Evolutionary conservation across 495 filamentous ascomycete species (phyloP), one percentile per base, ranked within the genome.

Genomic region (Melanomma pulvis-pyrius): DNA sequence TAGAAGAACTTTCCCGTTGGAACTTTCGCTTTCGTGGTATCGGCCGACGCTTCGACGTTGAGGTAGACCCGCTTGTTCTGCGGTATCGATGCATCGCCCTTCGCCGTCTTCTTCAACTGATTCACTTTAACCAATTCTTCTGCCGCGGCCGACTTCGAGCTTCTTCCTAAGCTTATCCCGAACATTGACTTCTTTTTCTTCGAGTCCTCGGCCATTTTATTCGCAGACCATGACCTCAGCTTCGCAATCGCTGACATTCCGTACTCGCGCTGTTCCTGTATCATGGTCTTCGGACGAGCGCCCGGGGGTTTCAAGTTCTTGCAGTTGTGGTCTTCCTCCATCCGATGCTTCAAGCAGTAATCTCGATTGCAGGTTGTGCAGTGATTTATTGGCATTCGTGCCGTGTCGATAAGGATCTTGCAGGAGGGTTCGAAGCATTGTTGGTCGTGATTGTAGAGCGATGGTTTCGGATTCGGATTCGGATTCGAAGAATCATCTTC

Each of bases 291-390:
- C 1, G 82, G 79, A n/a, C 85, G 80, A 41, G 88, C 87, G 39
- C 90, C 89, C 61, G 92, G 79, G 24, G 90, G 91, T 63, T 74
- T 76, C 63, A 88, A 72, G 76, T 86, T 87, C 63, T 82, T 80
- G 82, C 94, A 98, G 77, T 93, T 85, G 81, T 98, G 94, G 68
- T 92, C 87, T 75, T 97, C 93, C 47, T 82, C 80, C 41, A 98
- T 77, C 5, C 94, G 90, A 78, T 98, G 94, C 68, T 92, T 89
- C 56, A 98, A 86, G 74, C 94, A 98, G 82, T 98, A 98, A 69
- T 89, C 81, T 63, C 89, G 81, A 71, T 90, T 91, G 75, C 94
- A 98, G 41, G 81, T 84, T 0, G 82, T 70, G 77, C 94, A 98
- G 70, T 90, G 89, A 1, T 96, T 91, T 56, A 86, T 92, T 1